Percentiles rank a stretch among this genome's conserved stretches.
Conservation (phyloP, 345 rosid species). For the Dipteronia sinensis region DNA sequence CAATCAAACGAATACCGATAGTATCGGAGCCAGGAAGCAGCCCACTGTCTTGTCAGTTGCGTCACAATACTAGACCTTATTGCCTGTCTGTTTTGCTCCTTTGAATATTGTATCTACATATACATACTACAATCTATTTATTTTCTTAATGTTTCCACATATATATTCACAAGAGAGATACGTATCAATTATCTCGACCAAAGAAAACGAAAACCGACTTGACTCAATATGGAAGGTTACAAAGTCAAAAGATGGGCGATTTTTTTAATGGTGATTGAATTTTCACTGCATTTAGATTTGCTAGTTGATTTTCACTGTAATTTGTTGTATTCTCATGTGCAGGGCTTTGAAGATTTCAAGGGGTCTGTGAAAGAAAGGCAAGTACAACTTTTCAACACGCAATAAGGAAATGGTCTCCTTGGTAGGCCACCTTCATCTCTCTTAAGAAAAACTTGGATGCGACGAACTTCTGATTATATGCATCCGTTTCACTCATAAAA, state of each 20-base stretch:
- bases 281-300: slow-evolving; percentile 33
- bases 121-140: background rate
- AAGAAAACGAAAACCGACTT: slow-evolving; percentile 33
- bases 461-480: background rate
- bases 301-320: slow-evolving; percentile 19
- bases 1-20: too few species aligned
- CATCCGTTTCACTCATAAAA: background rate
- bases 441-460: background rate
- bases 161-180: slow-evolving; percentile 15
- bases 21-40: background rate
- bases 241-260: slow-evolving; percentile 39
- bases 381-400: slow-evolving; percentile 24
- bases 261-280: slow-evolving; percentile 21
- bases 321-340: background rate
- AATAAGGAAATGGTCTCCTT: slow-evolving; percentile 19
- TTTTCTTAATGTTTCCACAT: background rate
- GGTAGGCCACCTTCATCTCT: slow-evolving; percentile 18
- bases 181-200: background rate
- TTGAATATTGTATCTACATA: background rate
- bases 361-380: background rate
- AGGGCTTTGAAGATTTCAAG: background rate
- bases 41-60: slow-evolving; percentile 31
- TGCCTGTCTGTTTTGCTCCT: slow-evolving; percentile 30
- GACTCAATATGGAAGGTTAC: slow-evolving; percentile 23
- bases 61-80: slow-evolving; percentile 37